Percentiles rank a stretch among this genome's conserved stretches.
These are phyloP conservation scores for Scedosporium minutisporum DNA, from an alignment of 2,329 filamentous ascomycete genomes.

Conservation along the genomic window DNA sequence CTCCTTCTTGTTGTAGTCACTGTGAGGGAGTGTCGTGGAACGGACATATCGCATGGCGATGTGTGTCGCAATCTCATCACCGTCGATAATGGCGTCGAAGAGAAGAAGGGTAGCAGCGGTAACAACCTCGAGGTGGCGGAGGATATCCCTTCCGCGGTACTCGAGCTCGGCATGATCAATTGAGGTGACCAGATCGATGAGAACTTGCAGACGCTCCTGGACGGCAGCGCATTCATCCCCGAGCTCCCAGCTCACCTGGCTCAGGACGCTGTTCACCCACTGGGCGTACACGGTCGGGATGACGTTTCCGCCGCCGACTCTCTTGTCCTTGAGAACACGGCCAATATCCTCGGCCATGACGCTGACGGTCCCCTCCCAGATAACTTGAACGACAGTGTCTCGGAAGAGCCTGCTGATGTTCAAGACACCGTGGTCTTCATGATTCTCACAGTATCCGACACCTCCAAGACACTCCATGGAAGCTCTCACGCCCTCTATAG, in stretches of 20 bases:
- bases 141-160: conserved; percentile 1
- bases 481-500: no score
- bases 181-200: no score
- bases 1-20: no score
- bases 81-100: neutral
- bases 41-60: neutral
- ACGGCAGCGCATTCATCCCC: no score
- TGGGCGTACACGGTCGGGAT: neutral
- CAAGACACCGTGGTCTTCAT: no score
- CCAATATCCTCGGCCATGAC: neutral
- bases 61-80: neutral
- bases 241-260: no score
- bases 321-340: neutral
- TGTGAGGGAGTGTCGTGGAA: no score
- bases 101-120: neutral
- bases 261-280: neutral
- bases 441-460: no score
- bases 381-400: conserved; percentile 29
- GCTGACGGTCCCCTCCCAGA: conserved; percentile 56
- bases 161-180: neutral
- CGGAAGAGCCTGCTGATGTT: no score
- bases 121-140: conserved; percentile 1
- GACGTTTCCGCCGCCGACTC: neutral
- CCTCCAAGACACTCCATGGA: no score
- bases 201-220: no score